Conservation (phyloP, 441 rosid species). For the Aleurites moluccanus region DNA sequence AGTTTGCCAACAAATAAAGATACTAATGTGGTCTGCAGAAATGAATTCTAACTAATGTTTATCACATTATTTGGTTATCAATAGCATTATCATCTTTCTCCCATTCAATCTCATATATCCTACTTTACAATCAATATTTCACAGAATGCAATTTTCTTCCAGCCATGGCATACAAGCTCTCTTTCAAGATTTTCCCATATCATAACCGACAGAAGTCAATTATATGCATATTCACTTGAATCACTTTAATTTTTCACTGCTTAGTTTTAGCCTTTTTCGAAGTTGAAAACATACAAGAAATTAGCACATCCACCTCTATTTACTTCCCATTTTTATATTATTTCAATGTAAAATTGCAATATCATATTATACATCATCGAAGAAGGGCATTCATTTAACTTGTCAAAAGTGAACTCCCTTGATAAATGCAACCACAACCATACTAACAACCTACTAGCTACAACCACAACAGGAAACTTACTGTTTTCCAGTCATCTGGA, state of each 20-base stretch:
- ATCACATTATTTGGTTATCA: background rate
- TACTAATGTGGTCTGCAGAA: background rate
- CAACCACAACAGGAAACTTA: conserved; percentile 33
- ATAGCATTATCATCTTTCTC: background rate
- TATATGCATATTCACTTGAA: background rate
- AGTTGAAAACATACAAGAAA: background rate
- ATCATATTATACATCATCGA: background rate
- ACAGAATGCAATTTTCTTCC: background rate
- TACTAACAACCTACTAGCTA: background rate
- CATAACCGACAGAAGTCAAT: background rate
- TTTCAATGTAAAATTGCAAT: background rate
- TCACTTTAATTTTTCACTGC: background rate
- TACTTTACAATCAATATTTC: background rate
- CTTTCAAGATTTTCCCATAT: background rate
- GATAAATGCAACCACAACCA: background rate
- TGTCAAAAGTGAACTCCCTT: background rate
- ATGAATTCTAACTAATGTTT: background rate
- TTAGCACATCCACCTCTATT: background rate
- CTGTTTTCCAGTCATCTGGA: conserved; percentile 99
- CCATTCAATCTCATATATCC: background rate
- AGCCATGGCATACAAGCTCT: background rate
- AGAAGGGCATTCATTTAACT: background rate
- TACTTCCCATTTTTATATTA: background rate
- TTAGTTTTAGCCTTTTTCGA: background rate
- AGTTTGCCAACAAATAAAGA: background rate